Evolutionary conservation across 2,329 filamentous ascomycete species (phyloP), one percentile per base, ranked within the genome.

Genomic region (Phoma sp.): DNA sequence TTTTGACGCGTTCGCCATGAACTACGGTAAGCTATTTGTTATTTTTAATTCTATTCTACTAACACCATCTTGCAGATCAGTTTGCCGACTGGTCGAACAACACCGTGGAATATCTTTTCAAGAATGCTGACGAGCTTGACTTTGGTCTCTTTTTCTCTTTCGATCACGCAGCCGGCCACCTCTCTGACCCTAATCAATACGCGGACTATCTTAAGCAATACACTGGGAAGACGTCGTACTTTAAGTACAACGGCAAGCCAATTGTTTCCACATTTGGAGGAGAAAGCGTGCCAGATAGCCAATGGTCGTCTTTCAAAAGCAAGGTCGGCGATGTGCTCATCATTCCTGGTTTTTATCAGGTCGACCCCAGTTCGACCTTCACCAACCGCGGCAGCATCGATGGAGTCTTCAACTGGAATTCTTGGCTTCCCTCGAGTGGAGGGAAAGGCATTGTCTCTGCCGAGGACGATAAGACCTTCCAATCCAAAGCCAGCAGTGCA

Each of bases 91-190:
- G 71, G 68, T 66, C 70, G 0, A 66, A 60, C 2, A 50, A 60
- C 29, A 68, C 73, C 5, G 63, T 74, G 2, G 48, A 58, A 4
- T 58, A 53, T 21, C 60, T 75, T n/a, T 76, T 76, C 58, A 57
- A 66, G 10, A 65, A 70, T 22, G 65, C 71, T n/a, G 62, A 65
- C 1, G 54, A 63, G 1, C 58, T 65, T 9, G 64, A 60, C 33
- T 76, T 76, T 55, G 61, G 65, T 7, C 65, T 76, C 22, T 76
- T 75, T 62, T 76, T 76, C 56, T 73, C 69, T n/a, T 75, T 76
- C 44, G 73, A 76, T 45, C 70, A 73, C 58, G 63, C 55, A 32
- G 47, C 57, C 6, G 55, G 56, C 15, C 44, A 63, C 32, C 58
- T 68, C 57, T 62, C 48, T 10, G 52, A 66, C 24, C 69, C 72